Evolutionary conservation across 2,329 filamentous ascomycete genomes (phyloP).

Genomic region (Parastagonospora nodorum): DNA sequence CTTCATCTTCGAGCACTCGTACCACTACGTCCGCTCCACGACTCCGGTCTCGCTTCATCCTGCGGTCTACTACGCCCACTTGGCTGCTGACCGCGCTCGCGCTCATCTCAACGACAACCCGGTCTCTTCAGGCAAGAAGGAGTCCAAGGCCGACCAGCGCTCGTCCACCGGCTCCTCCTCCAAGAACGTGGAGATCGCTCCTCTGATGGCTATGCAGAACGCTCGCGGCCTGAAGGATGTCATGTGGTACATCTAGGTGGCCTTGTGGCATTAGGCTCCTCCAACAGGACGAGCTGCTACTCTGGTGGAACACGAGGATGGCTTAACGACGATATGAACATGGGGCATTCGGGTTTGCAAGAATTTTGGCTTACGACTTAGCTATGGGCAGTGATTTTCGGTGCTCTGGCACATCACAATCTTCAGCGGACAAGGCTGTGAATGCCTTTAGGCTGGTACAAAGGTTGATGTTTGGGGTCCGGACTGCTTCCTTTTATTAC

Average conservation of each 20-base stretch:
- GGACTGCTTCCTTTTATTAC: not conserved
- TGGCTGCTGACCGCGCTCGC: slow-evolving; percentile 80
- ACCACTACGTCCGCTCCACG: slow-evolving; percentile 89
- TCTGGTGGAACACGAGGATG: too few species aligned
- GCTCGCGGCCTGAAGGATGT: slow-evolving; percentile 45
- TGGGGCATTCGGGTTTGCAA: not conserved
- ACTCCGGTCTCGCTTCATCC: slow-evolving; percentile 89
- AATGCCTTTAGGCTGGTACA: slow-evolving; percentile 1
- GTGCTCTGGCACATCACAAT: slow-evolving; percentile 1
- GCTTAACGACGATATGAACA: too few species aligned
- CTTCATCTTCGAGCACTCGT: slow-evolving; percentile 93
- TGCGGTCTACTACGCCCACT: slow-evolving; percentile 93
- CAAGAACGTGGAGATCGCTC: slow-evolving; percentile 41
- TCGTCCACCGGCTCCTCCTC: slow-evolving; percentile 38
- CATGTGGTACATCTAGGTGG: slow-evolving; percentile 57
- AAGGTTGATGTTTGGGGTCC: slow-evolving; percentile 4
- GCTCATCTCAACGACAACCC: slow-evolving; percentile 66
- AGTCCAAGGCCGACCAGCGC: slow-evolving; percentile 33
- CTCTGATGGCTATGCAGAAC: slow-evolving; percentile 50
- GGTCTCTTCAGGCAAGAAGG: slow-evolving; percentile 47
- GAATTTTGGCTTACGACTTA: not conserved
- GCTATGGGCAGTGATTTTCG: not conserved
- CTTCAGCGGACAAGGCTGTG: not conserved
- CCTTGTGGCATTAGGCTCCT: not conserved
- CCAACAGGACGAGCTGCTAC: too few species aligned